Percentiles rank a stretch among this genome's conserved stretches.
Conservation (phyloP, 2,329 filamentous ascomycete genomes). For the Thermothelomyces thermophilus region DNA sequence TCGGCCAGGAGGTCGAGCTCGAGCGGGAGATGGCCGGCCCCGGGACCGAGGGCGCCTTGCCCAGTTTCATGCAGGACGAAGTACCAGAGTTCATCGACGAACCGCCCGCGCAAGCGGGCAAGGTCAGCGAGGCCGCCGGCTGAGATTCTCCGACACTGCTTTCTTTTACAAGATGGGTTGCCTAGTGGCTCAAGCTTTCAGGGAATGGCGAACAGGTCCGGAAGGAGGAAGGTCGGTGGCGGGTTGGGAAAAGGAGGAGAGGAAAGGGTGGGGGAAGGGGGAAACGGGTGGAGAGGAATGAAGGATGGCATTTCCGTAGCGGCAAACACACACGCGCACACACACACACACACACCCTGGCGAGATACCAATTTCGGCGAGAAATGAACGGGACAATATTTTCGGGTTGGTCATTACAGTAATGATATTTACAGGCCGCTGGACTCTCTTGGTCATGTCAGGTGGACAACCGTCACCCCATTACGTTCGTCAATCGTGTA, state of each 20-base stretch:
- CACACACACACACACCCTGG: no score
- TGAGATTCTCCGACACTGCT: no score
- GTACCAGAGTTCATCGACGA: conserved; percentile 91
- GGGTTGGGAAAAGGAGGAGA: no score
- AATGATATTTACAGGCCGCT: conserved; percentile 6
- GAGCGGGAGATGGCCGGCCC: conserved; percentile 57
- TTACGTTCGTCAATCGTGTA: conserved; percentile 4
- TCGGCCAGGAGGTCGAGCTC: conserved; percentile 90
- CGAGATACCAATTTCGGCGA: no score
- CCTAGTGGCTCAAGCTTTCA: no score
- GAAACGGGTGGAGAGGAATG: no score
- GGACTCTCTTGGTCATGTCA: background rate
- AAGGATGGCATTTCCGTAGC: background rate
- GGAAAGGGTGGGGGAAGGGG: no score
- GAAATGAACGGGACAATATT: background rate
- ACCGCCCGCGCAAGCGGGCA: conserved; percentile 63
- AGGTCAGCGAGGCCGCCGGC: conserved; percentile 74
- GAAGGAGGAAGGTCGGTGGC: no score
- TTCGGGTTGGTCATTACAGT: background rate
- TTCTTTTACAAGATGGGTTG: background rate
- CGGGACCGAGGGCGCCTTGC: conserved; percentile 51
- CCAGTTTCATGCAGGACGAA: conserved; percentile 86
- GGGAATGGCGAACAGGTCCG: background rate
- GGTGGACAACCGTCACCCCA: background rate
- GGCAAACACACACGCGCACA: no score